Percentiles rank a stretch among this genome's conserved stretches.
These are phyloP conservation scores for Brassica juncea DNA, from an alignment of 345 rosid genomes.

Conservation along the genomic window DNA sequence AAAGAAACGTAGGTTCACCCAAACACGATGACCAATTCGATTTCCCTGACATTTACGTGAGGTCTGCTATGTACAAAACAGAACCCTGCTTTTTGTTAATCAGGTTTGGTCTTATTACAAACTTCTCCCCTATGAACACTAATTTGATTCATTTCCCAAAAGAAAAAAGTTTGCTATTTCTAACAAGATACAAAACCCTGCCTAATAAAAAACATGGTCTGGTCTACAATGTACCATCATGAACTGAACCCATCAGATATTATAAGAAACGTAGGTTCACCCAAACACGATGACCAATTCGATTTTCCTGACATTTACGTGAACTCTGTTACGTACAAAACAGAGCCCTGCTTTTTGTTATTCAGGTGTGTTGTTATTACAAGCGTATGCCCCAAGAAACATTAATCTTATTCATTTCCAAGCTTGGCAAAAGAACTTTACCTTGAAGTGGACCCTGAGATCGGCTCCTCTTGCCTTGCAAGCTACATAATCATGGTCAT, in stretches of 20 bases:
- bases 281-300: conserved; percentile 55
- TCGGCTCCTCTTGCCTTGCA: conserved; percentile 84
- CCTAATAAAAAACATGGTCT: not conserved
- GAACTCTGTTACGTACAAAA: conserved; percentile 47
- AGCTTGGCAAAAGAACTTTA: conserved; percentile 12
- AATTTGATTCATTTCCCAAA: conserved; percentile 3
- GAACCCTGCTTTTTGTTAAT: conserved; percentile 64
- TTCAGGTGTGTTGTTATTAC: conserved; percentile 45
- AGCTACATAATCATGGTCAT: conserved; percentile 39
- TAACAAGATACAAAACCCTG: no score
- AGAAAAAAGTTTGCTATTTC: no score
- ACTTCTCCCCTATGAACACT: not conserved
- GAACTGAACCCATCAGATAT: conserved; percentile 64
- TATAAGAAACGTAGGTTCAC: conserved; percentile 52
- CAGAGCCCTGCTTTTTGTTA: conserved; percentile 64
- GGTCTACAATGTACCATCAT: conserved; percentile 45
- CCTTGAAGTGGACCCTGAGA: conserved; percentile 84
- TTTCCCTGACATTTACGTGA: conserved; percentile 64
- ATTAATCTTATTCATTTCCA: not conserved
- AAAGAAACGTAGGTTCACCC: conserved; percentile 59
- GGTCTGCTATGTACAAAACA: conserved; percentile 45
- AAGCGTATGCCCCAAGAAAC: not conserved
- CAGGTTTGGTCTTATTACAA: conserved; percentile 42
- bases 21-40: conserved; percentile 51
- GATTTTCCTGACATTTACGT: conserved; percentile 60